Evolutionary conservation across 2,329 filamentous ascomycete genomes (phyloP).

Genomic region (Aspergillus chevalieri): DNA sequence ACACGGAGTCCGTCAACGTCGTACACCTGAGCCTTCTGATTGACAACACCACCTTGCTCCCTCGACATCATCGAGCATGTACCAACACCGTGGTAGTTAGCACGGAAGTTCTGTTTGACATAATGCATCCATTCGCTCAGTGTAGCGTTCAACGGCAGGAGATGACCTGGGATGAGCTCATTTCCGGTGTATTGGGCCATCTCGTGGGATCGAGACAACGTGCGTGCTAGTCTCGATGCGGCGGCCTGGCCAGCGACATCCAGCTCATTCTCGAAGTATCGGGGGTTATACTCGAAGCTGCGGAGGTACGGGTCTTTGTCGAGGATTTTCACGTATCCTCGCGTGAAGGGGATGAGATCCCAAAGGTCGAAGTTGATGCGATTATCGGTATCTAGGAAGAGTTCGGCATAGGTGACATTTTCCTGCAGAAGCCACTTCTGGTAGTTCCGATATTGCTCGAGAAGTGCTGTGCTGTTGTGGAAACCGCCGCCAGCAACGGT

Average conservation of each 20-base stretch:
- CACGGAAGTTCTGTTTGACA: conserved; percentile 19
- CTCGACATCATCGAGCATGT: conserved; percentile 29
- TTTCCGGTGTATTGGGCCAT: conserved; percentile 15
- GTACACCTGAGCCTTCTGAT: conserved; percentile 23
- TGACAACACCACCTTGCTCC: conserved; percentile 28
- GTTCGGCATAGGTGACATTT: conserved; percentile 20
- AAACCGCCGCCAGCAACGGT: conserved; percentile 21
- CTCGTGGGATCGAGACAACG: conserved; percentile 11
- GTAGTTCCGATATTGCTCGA: conserved; percentile 22
- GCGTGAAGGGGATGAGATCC: conserved; percentile 25
- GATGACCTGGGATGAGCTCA: conserved; percentile 12
- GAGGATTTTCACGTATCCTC: conserved; percentile 19
- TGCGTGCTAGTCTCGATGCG: conserved; percentile 19
- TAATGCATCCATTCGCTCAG: conserved; percentile 19
- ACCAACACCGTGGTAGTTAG: conserved; percentile 25
- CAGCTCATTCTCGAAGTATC: conserved; percentile 22
- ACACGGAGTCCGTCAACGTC: conserved; percentile 28
- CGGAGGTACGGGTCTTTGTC: conserved; percentile 21
- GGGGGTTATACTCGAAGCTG: conserved; percentile 17
- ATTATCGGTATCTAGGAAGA: conserved; percentile 22
- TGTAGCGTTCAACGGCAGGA: conserved; percentile 10
- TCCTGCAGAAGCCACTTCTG: conserved; percentile 21
- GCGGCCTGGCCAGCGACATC: conserved; percentile 23
- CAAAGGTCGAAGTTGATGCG: conserved; percentile 22
- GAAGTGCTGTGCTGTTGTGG: conserved; percentile 19